Evolutionary conservation across 2,329 filamentous ascomycete genomes (phyloP).

Genomic region (Stromatinia cepivora): DNA sequence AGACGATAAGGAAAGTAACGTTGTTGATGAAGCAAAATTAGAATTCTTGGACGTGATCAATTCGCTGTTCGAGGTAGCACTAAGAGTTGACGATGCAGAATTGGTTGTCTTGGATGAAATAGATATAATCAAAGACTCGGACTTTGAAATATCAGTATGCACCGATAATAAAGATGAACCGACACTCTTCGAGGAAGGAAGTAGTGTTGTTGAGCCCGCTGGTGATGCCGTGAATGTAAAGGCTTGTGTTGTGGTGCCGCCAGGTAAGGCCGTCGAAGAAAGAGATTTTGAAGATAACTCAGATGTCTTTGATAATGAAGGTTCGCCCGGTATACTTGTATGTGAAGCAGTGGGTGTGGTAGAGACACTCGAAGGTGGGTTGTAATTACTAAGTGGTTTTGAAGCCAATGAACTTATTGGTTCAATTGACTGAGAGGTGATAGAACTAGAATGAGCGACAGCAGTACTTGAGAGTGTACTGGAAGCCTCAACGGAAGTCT

Average conservation of each 20-base stretch:
- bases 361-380: background rate
- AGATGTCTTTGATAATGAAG: background rate
- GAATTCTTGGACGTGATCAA: background rate
- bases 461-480: background rate
- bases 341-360: background rate
- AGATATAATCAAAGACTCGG: background rate
- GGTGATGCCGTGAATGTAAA: constrained; percentile 9
- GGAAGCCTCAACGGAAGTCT: background rate
- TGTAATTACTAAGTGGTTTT: background rate
- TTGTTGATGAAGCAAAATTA: background rate
- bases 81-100: background rate
- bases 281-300: background rate
- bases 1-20: background rate
- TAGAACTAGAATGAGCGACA: background rate
- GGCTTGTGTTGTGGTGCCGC: constrained; percentile 10
- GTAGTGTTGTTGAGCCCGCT: background rate
- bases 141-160: background rate
- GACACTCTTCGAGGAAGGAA: constrained; percentile 1
- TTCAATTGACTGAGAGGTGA: background rate
- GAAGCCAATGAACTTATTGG: background rate
- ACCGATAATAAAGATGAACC: background rate
- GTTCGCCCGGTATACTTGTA: background rate
- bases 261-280: constrained; percentile 6
- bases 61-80: background rate
- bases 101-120: background rate